phyloP scores from a whole-genome alignment of 2,329 filamentous ascomycete species.

The Penicillium sp. region DNA sequence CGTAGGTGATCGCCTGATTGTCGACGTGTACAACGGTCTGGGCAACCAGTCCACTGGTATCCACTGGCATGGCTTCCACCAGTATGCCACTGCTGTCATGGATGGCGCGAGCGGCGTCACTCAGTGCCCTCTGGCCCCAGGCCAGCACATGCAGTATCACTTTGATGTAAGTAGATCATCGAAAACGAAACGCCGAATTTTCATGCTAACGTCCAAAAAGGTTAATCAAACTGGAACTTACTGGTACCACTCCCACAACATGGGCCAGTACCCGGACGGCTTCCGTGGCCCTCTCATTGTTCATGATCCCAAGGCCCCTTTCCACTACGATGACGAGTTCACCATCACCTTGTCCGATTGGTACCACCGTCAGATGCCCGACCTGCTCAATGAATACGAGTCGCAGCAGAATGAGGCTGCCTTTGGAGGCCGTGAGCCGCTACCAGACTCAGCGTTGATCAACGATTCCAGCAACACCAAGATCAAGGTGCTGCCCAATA shows the following conservation, averaged over 20 bases:
- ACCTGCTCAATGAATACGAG: constrained; percentile 44
- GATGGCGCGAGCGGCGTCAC: constrained; percentile 63
- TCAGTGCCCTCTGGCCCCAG: constrained; percentile 63
- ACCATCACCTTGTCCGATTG: constrained; percentile 64
- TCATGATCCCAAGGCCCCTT: constrained; percentile 58
- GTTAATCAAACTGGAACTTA: constrained; percentile 65
- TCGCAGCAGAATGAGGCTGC: constrained; percentile 42
- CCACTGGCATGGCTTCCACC: constrained; percentile 65
- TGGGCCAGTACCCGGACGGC: constrained; percentile 66
- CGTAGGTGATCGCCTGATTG: constrained; percentile 36
- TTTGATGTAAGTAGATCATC: constrained; percentile 47
- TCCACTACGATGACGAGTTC: constrained; percentile 59
- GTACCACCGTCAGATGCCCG: constrained; percentile 59
- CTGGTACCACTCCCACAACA: constrained; percentile 70
- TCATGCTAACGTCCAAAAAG: constrained; percentile 30
- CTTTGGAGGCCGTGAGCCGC: constrained; percentile 54
- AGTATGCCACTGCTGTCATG: constrained; percentile 64
- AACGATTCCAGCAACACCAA: constrained; percentile 63
- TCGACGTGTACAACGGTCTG: constrained; percentile 38
- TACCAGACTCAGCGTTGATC: constrained; percentile 64
- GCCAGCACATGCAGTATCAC: constrained; percentile 61
- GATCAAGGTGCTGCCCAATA: constrained; percentile 58
- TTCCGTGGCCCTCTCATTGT: constrained; percentile 60
- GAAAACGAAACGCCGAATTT: neutral
- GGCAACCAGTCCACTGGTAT: constrained; percentile 38